Base-by-base conservation (phyloP, 83 land plant species). In the Isoetes engelmannii region DNA sequence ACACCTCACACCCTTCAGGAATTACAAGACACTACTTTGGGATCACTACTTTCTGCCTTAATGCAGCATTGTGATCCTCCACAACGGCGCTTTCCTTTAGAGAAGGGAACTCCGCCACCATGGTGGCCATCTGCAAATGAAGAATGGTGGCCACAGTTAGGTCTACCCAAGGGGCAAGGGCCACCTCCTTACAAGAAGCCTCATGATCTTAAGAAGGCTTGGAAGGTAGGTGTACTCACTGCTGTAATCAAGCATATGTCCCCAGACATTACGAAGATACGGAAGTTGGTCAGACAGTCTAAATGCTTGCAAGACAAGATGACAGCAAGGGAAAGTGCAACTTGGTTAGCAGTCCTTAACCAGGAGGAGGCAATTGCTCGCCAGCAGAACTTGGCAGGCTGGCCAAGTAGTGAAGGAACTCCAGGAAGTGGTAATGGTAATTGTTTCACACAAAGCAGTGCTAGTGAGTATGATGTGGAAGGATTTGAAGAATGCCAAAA, bases 161-260 rank as follows among this genome's bases (percentile, higher is more conserved):
- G 85, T 4, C 42, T 86, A 28, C 79, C 86, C 5, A 79, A 84
- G 56, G 87, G 82, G 37, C 88, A 84, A 63, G 85, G 89, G 0
- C 77, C 84, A 4, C 92, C 90, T 0, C 92, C 92, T 8, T 89
- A 89, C 67, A 84, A 84, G 80, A 89, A 89, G 69, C 93, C 93
- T 6, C 94, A 89, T 72, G 94, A 89, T 67, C 72, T 90, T 77
- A 90, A 90, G 77, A 90, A 90, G 82, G 89, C 92, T 1, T 88
- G 89, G 89, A 88, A 88, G 71, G 92, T 88, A 5, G 74, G 87
- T 10, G 89, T 89, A 45, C 70, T 89, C 20, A 82, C 92, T 3
- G 87, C 89, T 2, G 90, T 89, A 46, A 82, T 89, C 72, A 86
- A 84, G 65, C 92, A 89, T 69, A 86, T 89, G 84, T 84, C 84